A percentile compares a stretch with the other conserved stretches of the same genome.
These are phyloP conservation scores for Chrysanthemum lavandulifolium DNA, from an alignment of 129 eudicot genomes.

Conservation along the genomic window DNA sequence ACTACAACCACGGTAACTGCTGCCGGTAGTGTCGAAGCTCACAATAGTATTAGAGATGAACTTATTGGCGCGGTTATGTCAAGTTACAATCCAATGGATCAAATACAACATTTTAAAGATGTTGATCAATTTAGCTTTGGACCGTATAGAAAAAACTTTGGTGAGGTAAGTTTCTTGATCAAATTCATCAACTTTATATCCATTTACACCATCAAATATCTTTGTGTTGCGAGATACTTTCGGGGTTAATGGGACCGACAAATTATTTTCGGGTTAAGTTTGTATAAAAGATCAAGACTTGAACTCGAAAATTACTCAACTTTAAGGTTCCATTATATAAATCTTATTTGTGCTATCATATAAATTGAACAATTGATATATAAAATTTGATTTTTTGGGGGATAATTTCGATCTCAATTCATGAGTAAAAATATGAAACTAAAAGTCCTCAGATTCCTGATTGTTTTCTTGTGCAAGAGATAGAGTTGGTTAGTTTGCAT, in stretches of 20 bases:
- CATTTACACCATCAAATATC: neutral
- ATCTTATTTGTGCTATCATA: neutral
- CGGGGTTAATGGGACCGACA: neutral
- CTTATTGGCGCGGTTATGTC: conserved; percentile 40
- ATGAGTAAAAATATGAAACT: neutral
- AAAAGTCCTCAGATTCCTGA: conserved; percentile 6
- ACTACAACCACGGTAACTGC: conserved; percentile 15
- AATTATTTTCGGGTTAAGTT: neutral
- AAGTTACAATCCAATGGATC: conserved; percentile 56
- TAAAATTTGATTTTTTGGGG: neutral
- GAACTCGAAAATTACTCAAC: neutral
- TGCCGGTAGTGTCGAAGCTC: conserved; percentile 24
- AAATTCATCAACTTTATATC: neutral
- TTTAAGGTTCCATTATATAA: neutral
- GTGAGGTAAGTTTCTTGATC: conserved; percentile 51
- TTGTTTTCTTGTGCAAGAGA: conserved; percentile 23
- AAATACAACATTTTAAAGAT: conserved; percentile 56
- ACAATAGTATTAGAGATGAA: conserved; percentile 27
- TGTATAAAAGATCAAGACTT: neutral
- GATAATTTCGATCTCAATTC: conserved; percentile 3
- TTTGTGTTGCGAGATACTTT: neutral
- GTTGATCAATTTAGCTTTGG: conserved; percentile 56
- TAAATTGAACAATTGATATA: neutral
- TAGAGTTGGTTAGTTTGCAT: conserved; percentile 26
- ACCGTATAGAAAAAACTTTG: conserved; percentile 64